These are phyloP conservation scores for Geotrichum europaeum DNA, from an alignment of 1,139 yeast genomes.

Conservation along the genomic window DNA sequence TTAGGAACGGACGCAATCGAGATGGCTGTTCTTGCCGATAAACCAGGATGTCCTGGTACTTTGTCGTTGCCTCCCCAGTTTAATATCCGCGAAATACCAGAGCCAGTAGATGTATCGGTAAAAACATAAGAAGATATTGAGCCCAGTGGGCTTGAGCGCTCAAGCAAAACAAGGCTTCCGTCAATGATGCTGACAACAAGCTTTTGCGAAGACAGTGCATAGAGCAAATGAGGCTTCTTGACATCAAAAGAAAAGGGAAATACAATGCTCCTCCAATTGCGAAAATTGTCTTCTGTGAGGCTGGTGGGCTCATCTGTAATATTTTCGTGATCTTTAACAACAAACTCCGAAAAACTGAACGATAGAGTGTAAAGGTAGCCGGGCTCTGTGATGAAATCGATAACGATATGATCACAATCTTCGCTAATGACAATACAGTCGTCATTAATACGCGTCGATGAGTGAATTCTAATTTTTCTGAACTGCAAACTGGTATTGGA, in stretches of 20 bases:
- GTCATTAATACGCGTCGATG: slow-evolving; percentile 22
- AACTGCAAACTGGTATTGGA: slow-evolving; percentile 11
- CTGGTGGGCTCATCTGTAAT: slow-evolving; percentile 10
- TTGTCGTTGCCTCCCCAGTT: slow-evolving; percentile 25
- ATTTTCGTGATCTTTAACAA: not conserved
- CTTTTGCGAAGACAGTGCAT: slow-evolving; percentile 41
- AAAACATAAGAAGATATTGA: slow-evolving; percentile 22
- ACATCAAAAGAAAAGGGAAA: slow-evolving; percentile 68
- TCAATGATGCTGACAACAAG: slow-evolving; percentile 58
- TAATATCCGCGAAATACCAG: slow-evolving; percentile 20
- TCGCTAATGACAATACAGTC: slow-evolving; percentile 26
- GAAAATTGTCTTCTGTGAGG: slow-evolving; percentile 21
- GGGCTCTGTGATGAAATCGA: slow-evolving; percentile 26
- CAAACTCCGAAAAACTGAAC: slow-evolving; percentile 19
- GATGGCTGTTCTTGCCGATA: slow-evolving; percentile 27
- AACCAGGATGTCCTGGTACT: slow-evolving; percentile 32
- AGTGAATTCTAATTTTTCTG: slow-evolving; percentile 24
- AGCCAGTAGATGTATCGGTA: slow-evolving; percentile 23
- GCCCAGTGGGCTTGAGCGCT: slow-evolving; percentile 33
- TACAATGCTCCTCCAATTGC: slow-evolving; percentile 29
- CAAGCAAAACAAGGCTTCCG: slow-evolving; percentile 55
- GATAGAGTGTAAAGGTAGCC: slow-evolving; percentile 28
- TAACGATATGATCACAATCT: slow-evolving; percentile 21
- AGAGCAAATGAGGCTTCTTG: slow-evolving; percentile 53
- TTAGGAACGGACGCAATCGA: slow-evolving; percentile 23